Base-by-base conservation (phyloP, 371 early-diverging fungal genomes). In the Dichotomocladium elegans region DNA sequence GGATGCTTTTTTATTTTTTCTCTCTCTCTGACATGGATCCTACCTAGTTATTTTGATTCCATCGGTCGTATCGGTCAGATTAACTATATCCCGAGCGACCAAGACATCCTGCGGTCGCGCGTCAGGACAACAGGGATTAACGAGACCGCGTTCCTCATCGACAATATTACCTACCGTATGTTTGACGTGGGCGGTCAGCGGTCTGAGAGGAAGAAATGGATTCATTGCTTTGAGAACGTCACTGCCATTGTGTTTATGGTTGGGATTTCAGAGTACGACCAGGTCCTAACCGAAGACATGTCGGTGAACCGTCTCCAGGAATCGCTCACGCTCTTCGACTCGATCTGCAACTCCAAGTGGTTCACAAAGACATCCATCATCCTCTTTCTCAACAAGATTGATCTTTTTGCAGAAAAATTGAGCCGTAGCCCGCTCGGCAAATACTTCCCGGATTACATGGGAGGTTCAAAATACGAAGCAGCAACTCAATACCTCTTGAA, bases 181-280 rank as follows among this genome's bases (percentile, higher is more conserved):
- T 86, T 93, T 70, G 96, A 95, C 71, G 96, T 95, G 27, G 95
- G 95, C 44, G 95, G 95, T 12, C 95, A 95, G 68, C 74, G 92
- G 25, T 86, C 87, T 15, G 93, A 92, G 61, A 83, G 97, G 47
- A 95, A 93, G 57, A 94, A 94, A 64, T 95, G 97, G 97, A 82
- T 92, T 29, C 94, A 94, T 48, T 95, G 93, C 63, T 89, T 94
- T 68, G 96, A 95, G 56, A 89, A 90, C 57, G 96, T 96, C 21
- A 95, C 94, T 12, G 91, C 95, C 0, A 86, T 96, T 31, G 71
- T 96, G 17, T 96, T 94, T 66, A 66, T 93, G 56, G 95, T 93
- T 4, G 94, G 95, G 24, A 90, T 95, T 34, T 82, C 85, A 43
- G 96, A 92, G 58, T 96, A 94, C 68, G 95, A 96, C 61, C 96